Conservation (phyloP, 225 moss, liverwort and hornwort species). For the Antitrichia curtipendula region DNA sequence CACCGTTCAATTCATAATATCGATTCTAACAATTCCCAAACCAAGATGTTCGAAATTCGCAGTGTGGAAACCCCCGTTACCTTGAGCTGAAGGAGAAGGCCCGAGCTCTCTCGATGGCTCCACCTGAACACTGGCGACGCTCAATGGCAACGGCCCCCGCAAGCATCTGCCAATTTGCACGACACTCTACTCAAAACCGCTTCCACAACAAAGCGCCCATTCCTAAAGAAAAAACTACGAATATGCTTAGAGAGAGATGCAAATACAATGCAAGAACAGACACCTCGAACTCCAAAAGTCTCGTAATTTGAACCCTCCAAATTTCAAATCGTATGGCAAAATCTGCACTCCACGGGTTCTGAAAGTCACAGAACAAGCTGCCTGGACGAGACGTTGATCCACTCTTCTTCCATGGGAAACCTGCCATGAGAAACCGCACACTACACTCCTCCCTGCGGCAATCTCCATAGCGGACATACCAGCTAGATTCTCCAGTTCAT, state of each 20-base stretch:
- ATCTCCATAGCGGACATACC: neutral
- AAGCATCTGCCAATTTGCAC: conserved; percentile 9
- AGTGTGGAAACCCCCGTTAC: neutral
- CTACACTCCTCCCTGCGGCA: neutral
- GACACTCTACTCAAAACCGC: neutral
- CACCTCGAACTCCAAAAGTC: neutral
- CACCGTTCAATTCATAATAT: neutral
- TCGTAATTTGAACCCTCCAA: neutral
- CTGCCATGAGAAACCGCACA: neutral
- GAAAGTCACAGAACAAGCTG: neutral
- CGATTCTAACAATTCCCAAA: neutral
- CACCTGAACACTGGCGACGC: conserved; percentile 1
- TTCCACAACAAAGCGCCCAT: neutral
- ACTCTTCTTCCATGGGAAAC: neutral
- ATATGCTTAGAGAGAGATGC: neutral
- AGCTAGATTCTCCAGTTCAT: neutral
- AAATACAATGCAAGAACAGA: neutral
- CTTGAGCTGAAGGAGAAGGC: conserved; percentile 25
- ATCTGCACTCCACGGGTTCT: neutral
- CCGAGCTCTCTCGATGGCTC: neutral
- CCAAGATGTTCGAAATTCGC: neutral
- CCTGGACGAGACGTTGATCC: neutral
- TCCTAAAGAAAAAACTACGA: neutral
- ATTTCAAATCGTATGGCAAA: neutral
- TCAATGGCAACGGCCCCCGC: neutral